phyloP scores from a whole-genome alignment of 805 yeast genomes.

The Wickerhamiella siamensis region DNA sequence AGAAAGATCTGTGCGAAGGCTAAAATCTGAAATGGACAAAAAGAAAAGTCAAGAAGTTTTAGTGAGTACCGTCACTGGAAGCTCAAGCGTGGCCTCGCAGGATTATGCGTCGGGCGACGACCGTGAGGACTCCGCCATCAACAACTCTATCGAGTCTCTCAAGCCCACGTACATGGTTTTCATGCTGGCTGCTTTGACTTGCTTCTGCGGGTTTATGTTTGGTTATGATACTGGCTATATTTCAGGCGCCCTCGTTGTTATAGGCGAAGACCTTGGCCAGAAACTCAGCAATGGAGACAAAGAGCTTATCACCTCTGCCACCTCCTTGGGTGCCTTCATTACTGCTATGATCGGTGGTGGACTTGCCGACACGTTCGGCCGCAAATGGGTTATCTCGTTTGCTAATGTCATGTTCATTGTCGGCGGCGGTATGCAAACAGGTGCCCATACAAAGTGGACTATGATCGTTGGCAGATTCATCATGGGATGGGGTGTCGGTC shows the following conservation, averaged over 20 bases:
- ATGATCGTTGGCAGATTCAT: conserved; percentile 86
- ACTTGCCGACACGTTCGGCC: conserved; percentile 68
- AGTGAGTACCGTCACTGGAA: neutral
- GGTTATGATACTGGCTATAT: conserved; percentile 98
- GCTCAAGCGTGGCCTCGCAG: neutral
- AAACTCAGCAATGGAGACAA: conserved; percentile 60
- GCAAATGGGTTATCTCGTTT: conserved; percentile 69
- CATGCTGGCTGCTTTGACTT: conserved; percentile 50
- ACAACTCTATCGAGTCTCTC: conserved; percentile 21
- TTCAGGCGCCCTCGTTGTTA: conserved; percentile 79
- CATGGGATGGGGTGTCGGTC: conserved; percentile 94
- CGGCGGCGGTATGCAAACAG: conserved; percentile 78
- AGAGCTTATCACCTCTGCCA: conserved; percentile 85
- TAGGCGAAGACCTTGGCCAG: conserved; percentile 57
- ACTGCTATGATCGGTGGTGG: conserved; percentile 70
- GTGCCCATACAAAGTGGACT: conserved; percentile 68
- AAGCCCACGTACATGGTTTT: conserved; percentile 42
- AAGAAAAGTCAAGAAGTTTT: no score
- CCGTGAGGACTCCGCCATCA: conserved; percentile 9
- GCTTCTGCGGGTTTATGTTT: conserved; percentile 90
- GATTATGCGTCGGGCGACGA: neutral
- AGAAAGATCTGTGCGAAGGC: neutral
- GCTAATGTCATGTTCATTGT: conserved; percentile 70
- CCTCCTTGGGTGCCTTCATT: conserved; percentile 82
- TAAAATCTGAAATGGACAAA: neutral